Evolutionary conservation across 768 basidiomycete genomes (phyloP).

Genomic region (Boletus speciosus): DNA sequence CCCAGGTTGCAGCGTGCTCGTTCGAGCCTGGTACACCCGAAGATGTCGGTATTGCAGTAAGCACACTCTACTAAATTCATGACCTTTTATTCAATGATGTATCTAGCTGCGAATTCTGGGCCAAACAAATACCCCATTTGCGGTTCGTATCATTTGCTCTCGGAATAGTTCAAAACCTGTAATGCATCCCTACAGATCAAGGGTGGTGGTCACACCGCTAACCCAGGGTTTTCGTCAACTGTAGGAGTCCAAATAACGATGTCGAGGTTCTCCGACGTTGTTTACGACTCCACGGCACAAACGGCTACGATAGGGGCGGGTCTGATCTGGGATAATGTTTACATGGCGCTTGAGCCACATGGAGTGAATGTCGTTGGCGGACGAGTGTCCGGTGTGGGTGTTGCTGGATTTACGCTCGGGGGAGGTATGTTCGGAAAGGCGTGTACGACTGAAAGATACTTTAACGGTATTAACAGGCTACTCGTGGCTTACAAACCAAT

Average conservation of each 20-base stretch:
- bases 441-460: not conserved
- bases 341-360: slow-evolving; percentile 43
- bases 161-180: not conserved
- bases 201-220: slow-evolving; percentile 55
- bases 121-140: slow-evolving; percentile 37
- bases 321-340: slow-evolving; percentile 66
- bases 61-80: not conserved
- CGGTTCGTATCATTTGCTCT: slow-evolving; percentile 10
- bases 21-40: slow-evolving; percentile 55
- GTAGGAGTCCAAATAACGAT: slow-evolving; percentile 55
- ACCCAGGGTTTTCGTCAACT: slow-evolving; percentile 58
- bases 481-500: slow-evolving; percentile 55
- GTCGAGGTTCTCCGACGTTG: slow-evolving; percentile 42
- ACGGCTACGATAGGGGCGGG: slow-evolving; percentile 41
- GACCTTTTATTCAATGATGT: not conserved
- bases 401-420: slow-evolving; percentile 55
- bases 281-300: slow-evolving; percentile 37
- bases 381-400: slow-evolving; percentile 53
- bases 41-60: slow-evolving; percentile 50
- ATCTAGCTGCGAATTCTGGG: slow-evolving; percentile 31
- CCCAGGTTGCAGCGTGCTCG: slow-evolving; percentile 45
- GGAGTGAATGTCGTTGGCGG: slow-evolving; percentile 55
- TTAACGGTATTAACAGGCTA: slow-evolving; percentile 8
- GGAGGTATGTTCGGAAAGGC: slow-evolving; percentile 38
- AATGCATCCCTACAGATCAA: slow-evolving; percentile 42